Conservation (phyloP, 139 green algal genomes). For the Tetradesmus obliquus region DNA sequence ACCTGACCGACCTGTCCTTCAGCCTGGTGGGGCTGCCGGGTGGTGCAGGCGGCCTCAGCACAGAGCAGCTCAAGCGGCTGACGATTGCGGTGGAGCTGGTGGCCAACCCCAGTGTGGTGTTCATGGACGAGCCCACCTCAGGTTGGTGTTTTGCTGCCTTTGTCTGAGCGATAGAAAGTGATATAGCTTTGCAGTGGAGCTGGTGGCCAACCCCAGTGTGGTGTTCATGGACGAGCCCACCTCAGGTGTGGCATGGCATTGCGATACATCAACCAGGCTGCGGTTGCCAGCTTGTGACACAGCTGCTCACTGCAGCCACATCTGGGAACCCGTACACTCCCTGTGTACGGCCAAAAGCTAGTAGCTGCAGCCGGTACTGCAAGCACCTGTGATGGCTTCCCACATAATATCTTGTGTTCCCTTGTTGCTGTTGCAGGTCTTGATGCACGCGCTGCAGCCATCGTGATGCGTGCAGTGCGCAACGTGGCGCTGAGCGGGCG, state of each 20-base stretch:
- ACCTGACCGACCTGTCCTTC: slow-evolving; percentile 64
- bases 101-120: slow-evolving; percentile 74
- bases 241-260: slow-evolving; percentile 54
- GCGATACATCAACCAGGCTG: no score
- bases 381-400: background rate
- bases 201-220: slow-evolving; percentile 84
- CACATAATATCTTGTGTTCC: background rate
- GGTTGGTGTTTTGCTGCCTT: slow-evolving; percentile 48
- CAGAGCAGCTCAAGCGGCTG: slow-evolving; percentile 93
- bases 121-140: slow-evolving; percentile 73
- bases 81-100: slow-evolving; percentile 96
- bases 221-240: slow-evolving; percentile 74
- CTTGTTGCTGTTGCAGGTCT: slow-evolving; percentile 68
- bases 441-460: slow-evolving; percentile 87
- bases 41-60: slow-evolving; percentile 63
- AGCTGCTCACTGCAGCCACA: no score
- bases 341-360: no score
- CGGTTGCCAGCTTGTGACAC: no score
- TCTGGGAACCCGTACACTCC: no score
- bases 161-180: background rate
- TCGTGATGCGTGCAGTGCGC: slow-evolving; percentile 89
- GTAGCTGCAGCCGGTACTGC: background rate
- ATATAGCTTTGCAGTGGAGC: slow-evolving; percentile 82
- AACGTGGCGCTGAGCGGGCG: slow-evolving; percentile 83
- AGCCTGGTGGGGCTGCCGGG: slow-evolving; percentile 36